These are phyloP conservation scores for Sclerospora graminicola DNA, from an alignment of 352 stramenopile species.

Conservation along the genomic window DNA sequence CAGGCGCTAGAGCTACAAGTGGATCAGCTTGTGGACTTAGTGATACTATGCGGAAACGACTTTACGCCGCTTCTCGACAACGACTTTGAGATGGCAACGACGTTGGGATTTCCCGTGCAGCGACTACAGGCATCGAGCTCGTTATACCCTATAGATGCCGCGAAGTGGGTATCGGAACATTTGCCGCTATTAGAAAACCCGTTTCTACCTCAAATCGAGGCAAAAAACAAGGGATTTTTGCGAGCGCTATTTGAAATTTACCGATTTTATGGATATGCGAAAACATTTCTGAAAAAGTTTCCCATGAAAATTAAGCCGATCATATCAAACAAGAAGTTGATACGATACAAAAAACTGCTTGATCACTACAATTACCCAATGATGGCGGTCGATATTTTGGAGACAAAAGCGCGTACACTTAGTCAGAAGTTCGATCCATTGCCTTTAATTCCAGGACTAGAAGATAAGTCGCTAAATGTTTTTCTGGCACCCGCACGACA, in stretches of 20 bases:
- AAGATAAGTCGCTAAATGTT: slow-evolving; percentile 26
- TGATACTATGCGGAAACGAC: slow-evolving; percentile 84
- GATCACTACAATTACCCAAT: slow-evolving; percentile 44
- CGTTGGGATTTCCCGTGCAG: slow-evolving; percentile 47
- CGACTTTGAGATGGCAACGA: slow-evolving; percentile 42
- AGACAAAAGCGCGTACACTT: slow-evolving; percentile 29
- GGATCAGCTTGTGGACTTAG: slow-evolving; percentile 75
- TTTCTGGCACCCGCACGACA: slow-evolving; percentile 28
- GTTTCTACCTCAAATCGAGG: slow-evolving; percentile 32
- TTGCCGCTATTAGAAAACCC: slow-evolving; percentile 52
- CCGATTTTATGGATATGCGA: slow-evolving; percentile 55
- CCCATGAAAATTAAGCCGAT: slow-evolving; percentile 23
- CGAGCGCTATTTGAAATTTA: slow-evolving; percentile 63
- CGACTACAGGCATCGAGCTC: slow-evolving; percentile 21
- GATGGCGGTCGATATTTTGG: slow-evolving; percentile 58
- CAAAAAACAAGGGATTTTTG: slow-evolving; percentile 31
- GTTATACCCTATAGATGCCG: slow-evolving; percentile 37
- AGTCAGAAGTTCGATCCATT: slow-evolving; percentile 53
- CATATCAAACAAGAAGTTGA: slow-evolving; percentile 32
- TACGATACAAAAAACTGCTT: slow-evolving; percentile 46
- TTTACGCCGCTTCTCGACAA: slow-evolving; percentile 60
- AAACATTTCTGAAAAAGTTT: slow-evolving; percentile 38
- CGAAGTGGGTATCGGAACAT: slow-evolving; percentile 44
- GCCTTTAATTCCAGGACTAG: slow-evolving; percentile 9
- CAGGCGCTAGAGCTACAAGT: slow-evolving; percentile 43